These are phyloP conservation scores for Xylaria palmicola DNA, from an alignment of 495 filamentous ascomycete genomes.

Conservation along the genomic window DNA sequence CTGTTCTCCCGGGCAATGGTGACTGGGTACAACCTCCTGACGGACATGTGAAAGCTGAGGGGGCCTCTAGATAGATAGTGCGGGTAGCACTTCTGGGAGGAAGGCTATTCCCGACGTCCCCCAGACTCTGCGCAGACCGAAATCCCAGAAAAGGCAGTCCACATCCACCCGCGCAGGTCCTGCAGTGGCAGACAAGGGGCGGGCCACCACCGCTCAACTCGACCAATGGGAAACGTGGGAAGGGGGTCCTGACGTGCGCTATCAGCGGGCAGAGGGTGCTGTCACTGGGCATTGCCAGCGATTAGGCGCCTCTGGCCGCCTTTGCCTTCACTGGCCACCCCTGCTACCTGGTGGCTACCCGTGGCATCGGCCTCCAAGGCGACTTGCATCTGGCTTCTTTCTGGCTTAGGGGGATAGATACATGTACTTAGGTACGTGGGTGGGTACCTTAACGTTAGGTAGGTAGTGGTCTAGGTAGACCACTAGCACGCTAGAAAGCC, in stretches of 20 bases:
- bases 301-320: background rate
- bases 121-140: constrained; percentile 7
- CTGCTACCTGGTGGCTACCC: background rate
- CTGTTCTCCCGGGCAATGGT: background rate
- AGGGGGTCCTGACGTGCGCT: constrained; percentile 1
- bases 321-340: no score
- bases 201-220: background rate
- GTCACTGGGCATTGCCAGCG: constrained; percentile 1
- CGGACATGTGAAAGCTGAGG: constrained; percentile 7
- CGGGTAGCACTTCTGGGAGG: background rate
- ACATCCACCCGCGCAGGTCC: background rate
- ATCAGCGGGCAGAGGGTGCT: constrained; percentile 2
- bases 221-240: background rate
- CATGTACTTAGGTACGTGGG: no score
- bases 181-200: background rate
- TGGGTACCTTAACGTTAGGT: no score
- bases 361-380: background rate
- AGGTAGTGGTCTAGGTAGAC: no score
- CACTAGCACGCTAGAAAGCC: no score
- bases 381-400: no score
- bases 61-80: no score
- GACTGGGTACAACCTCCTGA: background rate
- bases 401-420: no score
- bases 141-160: constrained; percentile 2
- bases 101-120: background rate